Conservation (phyloP, 2,329 filamentous ascomycete species). For the Helminthosporium solani region DNA sequence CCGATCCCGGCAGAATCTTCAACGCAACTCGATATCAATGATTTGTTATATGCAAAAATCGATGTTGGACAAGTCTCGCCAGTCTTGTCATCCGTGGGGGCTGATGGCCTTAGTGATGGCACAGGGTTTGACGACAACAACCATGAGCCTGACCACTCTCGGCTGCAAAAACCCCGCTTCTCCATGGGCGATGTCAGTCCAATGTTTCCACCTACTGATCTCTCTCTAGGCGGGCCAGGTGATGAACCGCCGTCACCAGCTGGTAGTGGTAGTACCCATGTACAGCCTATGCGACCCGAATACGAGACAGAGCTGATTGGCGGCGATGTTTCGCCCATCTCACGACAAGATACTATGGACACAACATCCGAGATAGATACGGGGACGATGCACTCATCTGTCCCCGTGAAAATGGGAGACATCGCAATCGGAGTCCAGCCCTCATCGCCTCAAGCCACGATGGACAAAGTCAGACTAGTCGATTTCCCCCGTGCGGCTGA, state of each 20-base stretch:
- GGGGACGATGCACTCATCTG: neutral
- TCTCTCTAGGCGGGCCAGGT: slow-evolving; percentile 4
- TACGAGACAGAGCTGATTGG: slow-evolving; percentile 28
- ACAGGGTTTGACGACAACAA: slow-evolving; percentile 17
- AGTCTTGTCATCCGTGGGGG: slow-evolving; percentile 12
- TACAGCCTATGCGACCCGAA: slow-evolving; percentile 9
- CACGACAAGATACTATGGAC: slow-evolving; percentile 14
- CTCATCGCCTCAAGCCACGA: neutral
- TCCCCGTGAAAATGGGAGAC: neutral
- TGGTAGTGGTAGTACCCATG: neutral
- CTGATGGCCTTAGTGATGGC: slow-evolving; percentile 11
- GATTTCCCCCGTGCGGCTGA: slow-evolving; percentile 4
- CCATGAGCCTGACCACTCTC: slow-evolving; percentile 3
- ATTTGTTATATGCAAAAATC: neutral
- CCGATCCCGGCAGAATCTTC: slow-evolving; percentile 8
- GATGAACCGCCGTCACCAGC: slow-evolving; percentile 2
- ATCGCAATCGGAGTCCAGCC: neutral
- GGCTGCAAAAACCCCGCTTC: slow-evolving; percentile 6
- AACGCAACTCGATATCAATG: neutral
- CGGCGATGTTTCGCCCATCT: slow-evolving; percentile 30
- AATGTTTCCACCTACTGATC: slow-evolving; percentile 18
- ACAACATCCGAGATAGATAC: neutral
- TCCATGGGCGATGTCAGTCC: slow-evolving; percentile 25
- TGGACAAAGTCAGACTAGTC: neutral
- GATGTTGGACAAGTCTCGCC: slow-evolving; percentile 13